A percentile compares a stretch with the other conserved stretches of the same genome.
Conservation (phyloP, 108 stramenopile genomes). For the Fragilaria radians region DNA sequence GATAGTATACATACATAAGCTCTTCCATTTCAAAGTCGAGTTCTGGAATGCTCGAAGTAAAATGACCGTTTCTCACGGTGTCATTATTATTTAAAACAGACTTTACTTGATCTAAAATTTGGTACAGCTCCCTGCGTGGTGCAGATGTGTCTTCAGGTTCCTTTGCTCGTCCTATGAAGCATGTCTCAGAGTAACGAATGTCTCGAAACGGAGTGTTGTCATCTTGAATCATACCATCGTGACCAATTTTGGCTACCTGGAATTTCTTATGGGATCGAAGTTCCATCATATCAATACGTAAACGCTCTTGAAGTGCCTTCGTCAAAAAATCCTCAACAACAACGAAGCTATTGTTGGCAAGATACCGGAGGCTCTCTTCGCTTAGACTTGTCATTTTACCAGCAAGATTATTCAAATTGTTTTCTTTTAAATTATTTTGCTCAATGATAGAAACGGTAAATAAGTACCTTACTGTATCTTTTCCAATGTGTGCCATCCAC, state of each 20-base stretch:
- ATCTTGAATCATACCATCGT: constrained; percentile 55
- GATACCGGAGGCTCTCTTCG: too few species aligned
- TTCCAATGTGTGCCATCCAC: too few species aligned
- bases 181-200: constrained; percentile 67
- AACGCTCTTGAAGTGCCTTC: constrained; percentile 27
- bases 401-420: too few species aligned
- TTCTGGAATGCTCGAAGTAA: neutral
- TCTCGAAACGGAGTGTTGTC: constrained; percentile 46
- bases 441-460: too few species aligned
- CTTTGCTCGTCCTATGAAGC: constrained; percentile 48
- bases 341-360: constrained; percentile 43
- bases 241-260: constrained; percentile 61
- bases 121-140: constrained; percentile 28
- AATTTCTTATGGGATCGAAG: constrained; percentile 44
- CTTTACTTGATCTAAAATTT: constrained; percentile 41
- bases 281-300: constrained; percentile 41
- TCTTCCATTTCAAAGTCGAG: constrained; percentile 41
- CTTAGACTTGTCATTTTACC: too few species aligned
- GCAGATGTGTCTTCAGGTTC: constrained; percentile 12
- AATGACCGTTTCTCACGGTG: too few species aligned
- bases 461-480: too few species aligned
- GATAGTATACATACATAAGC: constrained; percentile 70
- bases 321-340: constrained; percentile 53
- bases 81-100: constrained; percentile 21
- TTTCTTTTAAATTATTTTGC: too few species aligned